Evolutionary conservation across 306 rosid genomes (phyloP).

Genomic region (Prinsepia uniflora): DNA sequence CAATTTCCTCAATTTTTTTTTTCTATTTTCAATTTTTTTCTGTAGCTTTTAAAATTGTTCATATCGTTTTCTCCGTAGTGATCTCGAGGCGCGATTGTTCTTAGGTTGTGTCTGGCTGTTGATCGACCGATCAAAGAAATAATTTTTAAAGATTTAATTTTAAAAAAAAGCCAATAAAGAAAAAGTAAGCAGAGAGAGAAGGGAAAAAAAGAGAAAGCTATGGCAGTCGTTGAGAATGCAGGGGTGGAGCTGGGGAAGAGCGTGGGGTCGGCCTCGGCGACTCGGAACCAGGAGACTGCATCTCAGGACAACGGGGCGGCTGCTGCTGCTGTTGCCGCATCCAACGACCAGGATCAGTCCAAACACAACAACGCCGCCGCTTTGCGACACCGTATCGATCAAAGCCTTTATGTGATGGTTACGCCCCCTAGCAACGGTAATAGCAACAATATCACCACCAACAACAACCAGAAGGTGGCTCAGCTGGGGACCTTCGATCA

Average conservation of each 20-base stretch:
- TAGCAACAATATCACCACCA: background rate
- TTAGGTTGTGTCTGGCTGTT: constrained; percentile 18
- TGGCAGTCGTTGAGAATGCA: constrained; percentile 42
- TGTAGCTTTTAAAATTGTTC: background rate
- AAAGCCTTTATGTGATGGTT: constrained; percentile 20
- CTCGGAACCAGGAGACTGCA: constrained; percentile 24
- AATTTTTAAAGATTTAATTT: background rate
- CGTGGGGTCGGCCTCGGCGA: constrained; percentile 31
- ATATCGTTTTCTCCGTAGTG: constrained; percentile 28
- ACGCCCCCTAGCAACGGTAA: background rate
- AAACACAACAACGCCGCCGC: constrained; percentile 20
- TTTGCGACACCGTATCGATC: constrained; percentile 24
- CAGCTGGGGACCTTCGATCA: constrained; percentile 26
- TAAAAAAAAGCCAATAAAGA: background rate
- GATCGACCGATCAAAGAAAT: constrained; percentile 11
- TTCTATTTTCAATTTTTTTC: background rate
- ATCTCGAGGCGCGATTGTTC: constrained; percentile 21
- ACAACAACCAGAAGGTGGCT: background rate
- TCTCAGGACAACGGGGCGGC: background rate
- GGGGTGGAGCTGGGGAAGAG: constrained; percentile 27
- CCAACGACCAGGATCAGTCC: constrained; percentile 38
- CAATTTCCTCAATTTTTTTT: background rate
- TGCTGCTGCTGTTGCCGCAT: background rate
- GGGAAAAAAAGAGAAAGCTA: background rate
- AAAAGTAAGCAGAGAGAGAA: background rate